phyloP scores from a whole-genome alignment of 768 basidiomycete species.

The Dictyophora rubrovolvata region DNA sequence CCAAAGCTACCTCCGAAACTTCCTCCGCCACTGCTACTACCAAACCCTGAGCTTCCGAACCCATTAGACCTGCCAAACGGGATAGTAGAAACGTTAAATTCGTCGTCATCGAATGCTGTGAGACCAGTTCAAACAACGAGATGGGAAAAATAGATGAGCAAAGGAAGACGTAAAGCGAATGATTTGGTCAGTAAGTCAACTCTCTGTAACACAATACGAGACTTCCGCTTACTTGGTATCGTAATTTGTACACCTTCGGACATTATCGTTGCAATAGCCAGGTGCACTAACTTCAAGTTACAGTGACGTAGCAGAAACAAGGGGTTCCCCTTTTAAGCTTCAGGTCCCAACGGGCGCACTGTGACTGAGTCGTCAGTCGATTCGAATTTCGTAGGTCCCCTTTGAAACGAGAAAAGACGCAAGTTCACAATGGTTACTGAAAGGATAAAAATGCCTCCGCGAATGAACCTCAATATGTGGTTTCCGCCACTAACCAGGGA shows the following conservation, averaged over 20 bases:
- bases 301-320: background rate
- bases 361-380: background rate
- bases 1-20: slow-evolving; percentile 30
- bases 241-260: slow-evolving; percentile 43
- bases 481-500: background rate
- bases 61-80: slow-evolving; percentile 53
- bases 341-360: background rate
- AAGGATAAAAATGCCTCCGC: background rate
- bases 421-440: background rate
- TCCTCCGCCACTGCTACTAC: background rate
- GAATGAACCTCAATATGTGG: background rate
- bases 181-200: background rate
- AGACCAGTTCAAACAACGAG: background rate
- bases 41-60: slow-evolving; percentile 6
- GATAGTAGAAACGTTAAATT: slow-evolving; percentile 47
- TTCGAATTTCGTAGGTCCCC: background rate
- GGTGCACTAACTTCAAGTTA: background rate
- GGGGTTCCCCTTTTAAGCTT: background rate
- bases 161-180: background rate
- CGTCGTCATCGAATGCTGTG: slow-evolving; percentile 73
- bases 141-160: slow-evolving; percentile 8
- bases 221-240: slow-evolving; percentile 40
- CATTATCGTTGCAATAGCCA: background rate
- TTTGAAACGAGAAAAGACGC: background rate
- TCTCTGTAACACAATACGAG: background rate